Evolutionary conservation across 768 basidiomycete genomes (phyloP), one percentile per base, ranked within the genome.

Genomic region (Tulasnella sp.): DNA sequence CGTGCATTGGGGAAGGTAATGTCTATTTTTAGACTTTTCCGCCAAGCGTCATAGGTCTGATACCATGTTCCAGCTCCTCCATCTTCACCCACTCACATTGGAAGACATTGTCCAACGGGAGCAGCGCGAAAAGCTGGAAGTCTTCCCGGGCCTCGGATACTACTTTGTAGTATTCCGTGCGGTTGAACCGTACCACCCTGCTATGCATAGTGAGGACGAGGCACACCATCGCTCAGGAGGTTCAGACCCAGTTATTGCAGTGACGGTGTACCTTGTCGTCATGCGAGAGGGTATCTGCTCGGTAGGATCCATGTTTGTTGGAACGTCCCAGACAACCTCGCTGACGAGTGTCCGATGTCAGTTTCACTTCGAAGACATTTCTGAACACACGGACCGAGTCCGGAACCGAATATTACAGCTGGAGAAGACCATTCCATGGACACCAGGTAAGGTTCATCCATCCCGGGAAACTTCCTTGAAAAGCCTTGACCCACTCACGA

Each of bases 51-150:
- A 46, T 62, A 24, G 79, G 68, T 40, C 72, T 36, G 36, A 80
- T 56, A 75, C 68, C 39, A 34, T 48, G 72, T 68, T 62, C 10
- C 82, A 96, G 95, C 86, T 94, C 24, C 87, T 97, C 36, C 94
- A 94, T 81, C 88, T 98, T 0, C 97, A 98, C 84, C 97, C 97
- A 0, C 86, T 98, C 71, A 97, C 96, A 0, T 88, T 98, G 18
- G 97, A 98, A 85, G 96, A 98, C 85, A 94, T 97, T 71, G 85
- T 98, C 12, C 94, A 95, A 80, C 92, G 94, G 85, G 96, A 98
- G 80, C 92, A 94, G 21, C 89, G 95, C 56, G 97, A 98, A 85
- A 98, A 98, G 85, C 85, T 97, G 24, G 96, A 98, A 83, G 86
- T 92, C 27, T 97, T 97, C 83, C 90, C 93, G 0, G 91, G 89